phyloP scores from a whole-genome alignment of 225 moss, liverwort and hornwort genomes.

The Physcomitrium patens region DNA sequence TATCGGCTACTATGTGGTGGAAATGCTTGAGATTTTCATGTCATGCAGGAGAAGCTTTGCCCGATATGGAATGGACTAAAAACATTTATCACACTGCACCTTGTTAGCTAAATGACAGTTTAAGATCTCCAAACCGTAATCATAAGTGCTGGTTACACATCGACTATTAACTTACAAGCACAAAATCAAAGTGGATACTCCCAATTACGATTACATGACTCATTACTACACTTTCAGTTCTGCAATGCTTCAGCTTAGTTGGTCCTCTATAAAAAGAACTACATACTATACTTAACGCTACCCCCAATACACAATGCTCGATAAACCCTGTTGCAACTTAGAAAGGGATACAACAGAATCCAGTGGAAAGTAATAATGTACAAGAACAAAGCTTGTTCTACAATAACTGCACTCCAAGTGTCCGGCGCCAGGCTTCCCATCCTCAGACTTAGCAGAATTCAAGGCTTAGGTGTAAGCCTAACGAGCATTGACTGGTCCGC shows the following conservation, averaged over 20 bases:
- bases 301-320: not conserved
- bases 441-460: not conserved
- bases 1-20: too few species aligned
- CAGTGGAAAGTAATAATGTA: not conserved
- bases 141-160: not conserved
- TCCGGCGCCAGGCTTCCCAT: not conserved
- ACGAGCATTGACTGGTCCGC: not conserved
- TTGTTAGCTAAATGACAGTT: too few species aligned
- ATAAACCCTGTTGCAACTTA: not conserved
- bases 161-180: not conserved
- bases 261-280: not conserved
- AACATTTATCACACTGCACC: too few species aligned
- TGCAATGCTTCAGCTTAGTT: not conserved
- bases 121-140: not conserved
- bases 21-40: too few species aligned
- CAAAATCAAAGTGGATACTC: not conserved
- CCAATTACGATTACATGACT: not conserved
- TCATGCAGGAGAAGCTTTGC: too few species aligned
- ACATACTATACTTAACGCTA: not conserved
- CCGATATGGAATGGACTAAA: too few species aligned
- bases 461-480: not conserved
- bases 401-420: not conserved
- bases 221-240: not conserved
- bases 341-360: not conserved
- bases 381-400: not conserved